phyloP scores from a whole-genome alignment of 2,329 filamentous ascomycete species.

The Penicillium oxalicum region DNA sequence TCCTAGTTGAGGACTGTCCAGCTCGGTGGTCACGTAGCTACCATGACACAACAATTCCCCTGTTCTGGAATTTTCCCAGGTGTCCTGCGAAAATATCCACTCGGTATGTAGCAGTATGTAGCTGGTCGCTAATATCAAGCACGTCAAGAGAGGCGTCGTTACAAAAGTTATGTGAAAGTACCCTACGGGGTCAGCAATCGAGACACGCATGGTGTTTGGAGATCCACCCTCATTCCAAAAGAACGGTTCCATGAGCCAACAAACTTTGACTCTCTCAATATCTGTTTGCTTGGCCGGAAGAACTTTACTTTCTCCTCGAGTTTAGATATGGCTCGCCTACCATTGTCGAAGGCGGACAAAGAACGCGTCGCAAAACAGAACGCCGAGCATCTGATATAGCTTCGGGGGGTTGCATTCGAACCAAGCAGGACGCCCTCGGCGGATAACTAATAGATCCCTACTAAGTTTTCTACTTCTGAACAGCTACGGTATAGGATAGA shows the following conservation, averaged over 20 bases:
- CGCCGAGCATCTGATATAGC: constrained; percentile 16
- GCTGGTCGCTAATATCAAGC: constrained; percentile 3
- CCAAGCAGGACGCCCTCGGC: neutral
- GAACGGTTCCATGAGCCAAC: constrained; percentile 8
- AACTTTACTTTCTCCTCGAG: too few relatives aligned
- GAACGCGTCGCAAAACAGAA: constrained; percentile 21
- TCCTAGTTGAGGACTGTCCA: too few relatives aligned
- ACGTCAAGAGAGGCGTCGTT: constrained; percentile 8
- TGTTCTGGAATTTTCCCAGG: too few relatives aligned
- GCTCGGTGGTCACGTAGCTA: too few relatives aligned
- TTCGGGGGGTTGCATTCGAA: constrained; percentile 4
- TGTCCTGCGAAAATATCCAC: neutral
- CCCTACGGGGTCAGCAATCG: constrained; percentile 23
- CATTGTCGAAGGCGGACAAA: constrained; percentile 12
- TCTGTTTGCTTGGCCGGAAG: too few relatives aligned
- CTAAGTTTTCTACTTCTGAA: neutral
- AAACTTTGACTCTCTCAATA: neutral
- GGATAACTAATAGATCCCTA: neutral
- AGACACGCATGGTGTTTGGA: constrained; percentile 26
- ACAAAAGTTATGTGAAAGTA: constrained; percentile 16
- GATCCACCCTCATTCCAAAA: constrained; percentile 27
- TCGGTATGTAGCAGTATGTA: constrained; percentile 7
- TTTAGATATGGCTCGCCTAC: constrained; percentile 9
- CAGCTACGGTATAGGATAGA: neutral
- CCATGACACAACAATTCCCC: too few relatives aligned